Evolutionary conservation across 768 basidiomycete genomes (phyloP).

Genomic region (Suillus hirtellus): DNA sequence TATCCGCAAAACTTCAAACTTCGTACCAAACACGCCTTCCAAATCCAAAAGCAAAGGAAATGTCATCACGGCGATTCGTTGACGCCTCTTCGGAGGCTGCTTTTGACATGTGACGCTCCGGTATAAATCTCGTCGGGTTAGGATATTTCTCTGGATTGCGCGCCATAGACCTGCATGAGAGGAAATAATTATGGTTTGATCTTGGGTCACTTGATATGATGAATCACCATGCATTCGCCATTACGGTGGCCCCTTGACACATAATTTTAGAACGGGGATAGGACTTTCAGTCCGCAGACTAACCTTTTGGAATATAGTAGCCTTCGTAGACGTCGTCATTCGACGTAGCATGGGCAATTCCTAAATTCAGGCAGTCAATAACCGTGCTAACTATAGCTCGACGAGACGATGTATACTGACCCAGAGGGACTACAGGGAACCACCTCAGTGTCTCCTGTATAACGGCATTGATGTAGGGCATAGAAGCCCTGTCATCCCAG

Average conservation of each 20-base stretch:
- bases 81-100: neutral
- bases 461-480: conserved; percentile 25
- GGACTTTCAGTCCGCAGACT: neutral
- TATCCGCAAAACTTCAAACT: neutral
- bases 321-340: conserved; percentile 44
- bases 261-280: neutral
- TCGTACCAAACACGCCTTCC: conserved; percentile 40
- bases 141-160: conserved; percentile 39
- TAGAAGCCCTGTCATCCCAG: conserved; percentile 21
- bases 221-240: conserved; percentile 23
- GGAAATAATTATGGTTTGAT: neutral
- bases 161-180: conserved; percentile 31
- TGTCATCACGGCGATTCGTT: conserved; percentile 10
- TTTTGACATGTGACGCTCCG: conserved; percentile 34
- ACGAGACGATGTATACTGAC: conserved; percentile 7
- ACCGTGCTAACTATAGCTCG: neutral
- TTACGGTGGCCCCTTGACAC: conserved; percentile 20
- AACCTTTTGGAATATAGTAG: conserved; percentile 47
- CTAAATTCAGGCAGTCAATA: conserved; percentile 11
- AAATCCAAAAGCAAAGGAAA: conserved; percentile 34
- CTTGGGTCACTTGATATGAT: neutral
- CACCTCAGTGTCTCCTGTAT: conserved; percentile 28
- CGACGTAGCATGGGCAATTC: conserved; percentile 34
- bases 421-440: conserved; percentile 19
- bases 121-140: conserved; percentile 39